These are phyloP conservation scores for Solanum arcanum DNA, from an alignment of 257 asterid species.

Conservation along the genomic window DNA sequence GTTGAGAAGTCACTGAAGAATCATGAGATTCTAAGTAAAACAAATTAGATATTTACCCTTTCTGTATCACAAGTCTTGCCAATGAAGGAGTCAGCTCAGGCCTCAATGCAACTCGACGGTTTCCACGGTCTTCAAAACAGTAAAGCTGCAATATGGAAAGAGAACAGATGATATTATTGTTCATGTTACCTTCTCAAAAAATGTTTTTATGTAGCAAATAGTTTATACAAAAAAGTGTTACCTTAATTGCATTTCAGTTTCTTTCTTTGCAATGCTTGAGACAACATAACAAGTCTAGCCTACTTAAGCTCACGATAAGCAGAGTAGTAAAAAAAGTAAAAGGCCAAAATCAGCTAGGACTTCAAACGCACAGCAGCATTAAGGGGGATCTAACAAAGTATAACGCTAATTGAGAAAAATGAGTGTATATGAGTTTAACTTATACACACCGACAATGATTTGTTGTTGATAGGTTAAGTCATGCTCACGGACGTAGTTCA, in stretches of 20 bases:
- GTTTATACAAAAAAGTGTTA: too few relatives aligned
- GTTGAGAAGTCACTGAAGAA: background rate
- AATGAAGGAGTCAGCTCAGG: constrained; percentile 98
- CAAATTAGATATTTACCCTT: constrained; percentile 41
- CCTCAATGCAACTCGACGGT: constrained; percentile 91
- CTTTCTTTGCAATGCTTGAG: background rate
- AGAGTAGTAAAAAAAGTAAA: background rate
- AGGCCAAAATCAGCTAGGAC: background rate
- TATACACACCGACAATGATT: background rate
- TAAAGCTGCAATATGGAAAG: constrained; percentile 49
- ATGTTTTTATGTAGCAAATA: too few relatives aligned
- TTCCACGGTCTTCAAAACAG: constrained; percentile 95
- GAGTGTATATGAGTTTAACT: background rate
- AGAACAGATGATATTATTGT: background rate
- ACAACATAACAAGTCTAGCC: background rate
- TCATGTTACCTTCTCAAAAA: too few relatives aligned
- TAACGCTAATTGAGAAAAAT: background rate
- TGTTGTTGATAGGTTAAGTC: background rate
- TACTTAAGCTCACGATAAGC: background rate
- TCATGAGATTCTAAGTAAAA: background rate
- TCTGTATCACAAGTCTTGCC: constrained; percentile 96
- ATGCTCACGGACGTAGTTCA: background rate
- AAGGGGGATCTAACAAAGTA: background rate
- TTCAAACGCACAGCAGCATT: background rate
- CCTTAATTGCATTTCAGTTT: background rate